Base-by-base conservation (phyloP, 768 basidiomycete genomes). In the Cystobasidiopsis lactophilus region DNA sequence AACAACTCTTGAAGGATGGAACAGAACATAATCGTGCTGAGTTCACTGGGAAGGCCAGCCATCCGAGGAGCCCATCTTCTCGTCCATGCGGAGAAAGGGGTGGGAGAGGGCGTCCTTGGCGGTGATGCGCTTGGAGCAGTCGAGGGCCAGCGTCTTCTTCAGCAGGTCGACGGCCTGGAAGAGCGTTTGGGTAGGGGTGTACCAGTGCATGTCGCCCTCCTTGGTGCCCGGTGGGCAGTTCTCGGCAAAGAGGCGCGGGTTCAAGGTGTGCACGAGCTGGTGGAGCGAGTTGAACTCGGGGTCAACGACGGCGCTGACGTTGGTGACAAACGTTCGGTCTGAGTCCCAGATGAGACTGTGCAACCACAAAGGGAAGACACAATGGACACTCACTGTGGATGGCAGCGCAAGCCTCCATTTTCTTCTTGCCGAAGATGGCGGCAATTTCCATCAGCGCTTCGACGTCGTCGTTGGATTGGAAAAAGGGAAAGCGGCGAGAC, bases 391-490 rank as follows among this genome's bases (percentile, higher is more conserved):
- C 64, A 95, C 91, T 85, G 65, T 98, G 93, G 40, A 95, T 64
- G 19, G 80, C 75, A 0, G 89, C 91, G 35, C 77, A 74, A 62
- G 74, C 78, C 63, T 91, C 91, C 74, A 93, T 84, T 49, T 74
- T 74, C 57, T 72, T 74, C 57, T 75, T 75, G 7, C 93, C 93
- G 56, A 93, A 76, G 40, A 98, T 79, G 11, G 77, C 71, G 16
- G 85, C 80, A 51, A 95, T 80, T 67, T 98, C 93, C 79, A 95
- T 82, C 19, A 96, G 70, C 5, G 89, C 93, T 66, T 98, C 91
- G 33, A 79, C 75, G 63, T 98, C 93, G 61, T 96, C 86, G 60
- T 75, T 82, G 19, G 88, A 85, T 59, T 85, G 82, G 68, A 96
- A 88, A 27, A 95, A 67, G 1, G 93, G 93, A 63, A 95, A 98